A percentile compares a stretch with the other conserved stretches of the same genome.
phyloP scores from a whole-genome alignment of 768 basidiomycete genomes.

The Russula dissimulans region DNA sequence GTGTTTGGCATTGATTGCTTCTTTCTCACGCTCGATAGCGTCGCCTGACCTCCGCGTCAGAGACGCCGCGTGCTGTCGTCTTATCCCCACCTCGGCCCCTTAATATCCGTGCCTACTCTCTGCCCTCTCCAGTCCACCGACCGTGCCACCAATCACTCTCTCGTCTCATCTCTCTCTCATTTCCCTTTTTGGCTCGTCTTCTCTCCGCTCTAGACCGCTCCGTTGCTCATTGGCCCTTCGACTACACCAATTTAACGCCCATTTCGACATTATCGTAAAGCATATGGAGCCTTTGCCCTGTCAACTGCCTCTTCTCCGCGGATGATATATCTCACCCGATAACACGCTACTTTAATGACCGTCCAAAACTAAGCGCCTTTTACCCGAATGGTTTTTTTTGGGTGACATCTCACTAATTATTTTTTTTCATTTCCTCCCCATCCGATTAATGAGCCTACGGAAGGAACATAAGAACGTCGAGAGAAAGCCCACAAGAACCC shows the following conservation, averaged over 20 bases:
- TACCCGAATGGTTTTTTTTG: not conserved
- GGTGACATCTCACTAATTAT: not conserved
- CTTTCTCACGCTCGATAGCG: slow-evolving; percentile 11
- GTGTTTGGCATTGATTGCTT: slow-evolving; percentile 20
- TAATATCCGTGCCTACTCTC: not conserved
- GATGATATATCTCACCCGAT: not conserved
- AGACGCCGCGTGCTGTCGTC: not conserved
- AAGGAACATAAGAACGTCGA: not conserved
- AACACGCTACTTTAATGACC: not conserved
- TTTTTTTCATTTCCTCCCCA: not conserved
- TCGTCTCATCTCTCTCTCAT: not conserved
- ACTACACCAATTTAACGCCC: not conserved
- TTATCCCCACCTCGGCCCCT: slow-evolving; percentile 10
- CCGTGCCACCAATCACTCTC: too few relatives aligned
- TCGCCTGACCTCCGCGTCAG: slow-evolving; percentile 11
- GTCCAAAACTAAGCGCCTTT: not conserved
- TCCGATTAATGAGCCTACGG: not conserved
- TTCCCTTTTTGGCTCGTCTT: not conserved
- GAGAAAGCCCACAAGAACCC: not conserved
- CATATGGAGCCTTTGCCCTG: not conserved
- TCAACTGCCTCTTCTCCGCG: not conserved
- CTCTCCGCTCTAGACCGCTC: not conserved
- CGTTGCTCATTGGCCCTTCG: not conserved
- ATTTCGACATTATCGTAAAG: not conserved
- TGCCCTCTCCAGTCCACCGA: too few relatives aligned